phyloP scores from a whole-genome alignment of 495 filamentous ascomycete species.

The Bombardia bombarda region DNA sequence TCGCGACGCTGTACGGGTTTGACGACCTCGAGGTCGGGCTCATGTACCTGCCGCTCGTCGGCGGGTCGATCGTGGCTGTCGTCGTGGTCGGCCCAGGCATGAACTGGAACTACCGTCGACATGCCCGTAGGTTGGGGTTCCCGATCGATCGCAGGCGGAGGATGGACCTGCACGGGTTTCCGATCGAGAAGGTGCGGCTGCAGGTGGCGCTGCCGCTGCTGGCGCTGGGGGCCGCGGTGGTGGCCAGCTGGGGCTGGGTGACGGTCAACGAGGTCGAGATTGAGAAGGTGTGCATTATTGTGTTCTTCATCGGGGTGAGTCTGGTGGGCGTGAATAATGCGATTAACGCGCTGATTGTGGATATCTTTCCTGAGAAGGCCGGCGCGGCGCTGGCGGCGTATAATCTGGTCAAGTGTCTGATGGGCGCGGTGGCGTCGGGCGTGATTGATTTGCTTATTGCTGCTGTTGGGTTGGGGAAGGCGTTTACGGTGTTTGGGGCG shows the following conservation, averaged over 20 bases:
- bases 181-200: constrained; percentile 58
- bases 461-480: constrained; percentile 59
- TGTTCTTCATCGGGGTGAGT: constrained; percentile 45
- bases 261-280: too few species aligned
- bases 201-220: constrained; percentile 46
- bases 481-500: constrained; percentile 56
- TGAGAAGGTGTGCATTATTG: constrained; percentile 38
- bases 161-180: constrained; percentile 46
- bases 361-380: constrained; percentile 53
- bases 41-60: constrained; percentile 48
- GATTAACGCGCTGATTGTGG: constrained; percentile 53
- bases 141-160: constrained; percentile 33
- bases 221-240: constrained; percentile 23
- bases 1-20: constrained; percentile 46
- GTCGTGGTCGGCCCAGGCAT: constrained; percentile 40
- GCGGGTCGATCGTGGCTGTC: constrained; percentile 53
- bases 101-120: constrained; percentile 46
- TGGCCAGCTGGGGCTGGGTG: constrained; percentile 54
- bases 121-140: constrained; percentile 26
- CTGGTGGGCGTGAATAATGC: constrained; percentile 43
- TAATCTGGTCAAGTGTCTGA: constrained; percentile 58
- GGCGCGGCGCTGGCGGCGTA: constrained; percentile 62
- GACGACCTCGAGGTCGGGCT: constrained; percentile 52
- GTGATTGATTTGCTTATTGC: constrained; percentile 58
- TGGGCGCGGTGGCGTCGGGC: constrained; percentile 61